Conservation (phyloP, 345 rosid genomes). For the Corchorus olitorius region DNA sequence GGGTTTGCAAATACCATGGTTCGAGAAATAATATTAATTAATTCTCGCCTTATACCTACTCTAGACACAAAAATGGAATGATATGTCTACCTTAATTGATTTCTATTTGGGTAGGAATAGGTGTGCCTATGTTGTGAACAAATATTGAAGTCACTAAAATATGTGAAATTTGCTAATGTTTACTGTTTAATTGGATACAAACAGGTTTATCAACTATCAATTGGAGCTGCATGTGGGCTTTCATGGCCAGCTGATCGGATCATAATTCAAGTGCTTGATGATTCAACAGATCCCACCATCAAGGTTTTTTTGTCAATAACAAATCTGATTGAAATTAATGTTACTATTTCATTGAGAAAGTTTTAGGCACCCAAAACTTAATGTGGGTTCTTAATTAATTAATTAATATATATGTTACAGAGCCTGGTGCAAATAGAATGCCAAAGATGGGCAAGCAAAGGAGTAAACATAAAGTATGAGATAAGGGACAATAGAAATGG, state of each 20-base stretch:
- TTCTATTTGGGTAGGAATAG: no score
- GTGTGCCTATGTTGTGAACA: no score
- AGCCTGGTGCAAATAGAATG: conserved; percentile 70
- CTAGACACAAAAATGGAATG: no score
- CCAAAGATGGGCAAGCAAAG: conserved; percentile 74
- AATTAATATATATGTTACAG: conserved; percentile 29
- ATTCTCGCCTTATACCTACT: no score
- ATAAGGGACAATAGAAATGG: conserved; percentile 71
- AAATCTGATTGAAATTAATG: neutral
- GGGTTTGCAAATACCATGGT: no score
- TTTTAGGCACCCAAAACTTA: no score
- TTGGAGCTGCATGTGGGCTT: conserved; percentile 87
- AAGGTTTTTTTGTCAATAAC: conserved; percentile 40
- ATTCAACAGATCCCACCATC: conserved; percentile 69
- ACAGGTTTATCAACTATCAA: conserved; percentile 77
- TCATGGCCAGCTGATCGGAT: conserved; percentile 87
- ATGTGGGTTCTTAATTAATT: no score
- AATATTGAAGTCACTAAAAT: no score
- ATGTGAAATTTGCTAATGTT: neutral
- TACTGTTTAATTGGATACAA: neutral
- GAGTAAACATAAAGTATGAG: conserved; percentile 65
- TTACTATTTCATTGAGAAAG: neutral
- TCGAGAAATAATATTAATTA: no score
- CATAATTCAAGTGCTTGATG: conserved; percentile 86
- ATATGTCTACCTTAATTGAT: no score